Evolutionary conservation across 768 basidiomycete species (phyloP).

Genomic region (Russula earlei): DNA sequence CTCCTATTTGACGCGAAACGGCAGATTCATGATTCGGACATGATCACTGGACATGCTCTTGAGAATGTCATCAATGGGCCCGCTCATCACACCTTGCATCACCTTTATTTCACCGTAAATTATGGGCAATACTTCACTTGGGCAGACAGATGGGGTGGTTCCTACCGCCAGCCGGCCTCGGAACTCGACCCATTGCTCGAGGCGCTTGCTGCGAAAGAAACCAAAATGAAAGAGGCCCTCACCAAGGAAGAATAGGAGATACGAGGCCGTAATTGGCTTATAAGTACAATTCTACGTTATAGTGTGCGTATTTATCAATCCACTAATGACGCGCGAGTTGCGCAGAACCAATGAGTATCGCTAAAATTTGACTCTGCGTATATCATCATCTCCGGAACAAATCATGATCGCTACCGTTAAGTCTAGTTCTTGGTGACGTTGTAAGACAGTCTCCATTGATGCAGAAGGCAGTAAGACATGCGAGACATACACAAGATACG

Average conservation of each 20-base stretch:
- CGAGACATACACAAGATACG: not conserved
- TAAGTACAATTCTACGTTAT: constrained; percentile 3
- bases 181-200: constrained; percentile 80
- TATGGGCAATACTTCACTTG: constrained; percentile 97
- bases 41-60: constrained; percentile 85
- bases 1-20: not conserved
- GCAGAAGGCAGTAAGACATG: not conserved
- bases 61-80: constrained; percentile 96
- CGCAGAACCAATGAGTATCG: too few species aligned
- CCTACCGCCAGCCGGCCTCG: constrained; percentile 82
- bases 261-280: not conserved
- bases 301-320: constrained; percentile 4
- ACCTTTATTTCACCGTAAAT: constrained; percentile 94
- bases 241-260: constrained; percentile 14
- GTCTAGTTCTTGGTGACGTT: too few species aligned
- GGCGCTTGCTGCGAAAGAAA: constrained; percentile 31
- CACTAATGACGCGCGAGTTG: constrained; percentile 1
- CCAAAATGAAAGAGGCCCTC: constrained; percentile 9
- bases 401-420: too few species aligned
- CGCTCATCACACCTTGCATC: constrained; percentile 94
- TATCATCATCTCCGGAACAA: not conserved
- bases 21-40: constrained; percentile 97
- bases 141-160: constrained; percentile 75
- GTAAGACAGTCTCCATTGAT: not conserved
- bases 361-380: too few species aligned